phyloP scores from a whole-genome alignment of 257 asterid species.

The Plectranthus barbatus region DNA sequence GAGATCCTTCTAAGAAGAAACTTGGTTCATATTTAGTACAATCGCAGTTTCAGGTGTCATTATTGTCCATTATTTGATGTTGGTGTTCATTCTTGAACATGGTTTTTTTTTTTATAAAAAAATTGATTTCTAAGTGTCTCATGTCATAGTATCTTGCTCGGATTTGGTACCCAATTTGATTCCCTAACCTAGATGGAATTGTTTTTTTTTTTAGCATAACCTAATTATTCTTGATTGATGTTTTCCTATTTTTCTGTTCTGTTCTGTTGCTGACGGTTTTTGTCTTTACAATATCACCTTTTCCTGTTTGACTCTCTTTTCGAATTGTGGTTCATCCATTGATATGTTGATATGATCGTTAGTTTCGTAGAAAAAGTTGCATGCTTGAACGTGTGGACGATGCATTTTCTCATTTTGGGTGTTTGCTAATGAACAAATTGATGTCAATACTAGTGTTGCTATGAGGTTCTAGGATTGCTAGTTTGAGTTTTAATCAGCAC shows the following conservation, averaged over 20 bases:
- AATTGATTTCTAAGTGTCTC: not conserved
- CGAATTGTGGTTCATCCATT: too few species aligned
- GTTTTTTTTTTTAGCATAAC: not conserved
- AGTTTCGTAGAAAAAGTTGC: too few species aligned
- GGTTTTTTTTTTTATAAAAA: conserved; percentile 30
- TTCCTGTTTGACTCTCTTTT: too few species aligned
- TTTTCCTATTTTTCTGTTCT: not conserved
- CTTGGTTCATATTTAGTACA: conserved; percentile 77
- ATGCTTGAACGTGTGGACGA: too few species aligned
- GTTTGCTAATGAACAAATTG: not conserved
- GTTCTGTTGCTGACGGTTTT: not conserved
- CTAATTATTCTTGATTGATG: not conserved
- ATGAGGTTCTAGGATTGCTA: too few species aligned
- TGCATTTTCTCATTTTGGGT: not conserved
- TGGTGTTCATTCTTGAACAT: not conserved
- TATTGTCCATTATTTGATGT: conserved; percentile 20
- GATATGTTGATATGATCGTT: too few species aligned
- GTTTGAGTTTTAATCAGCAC: too few species aligned
- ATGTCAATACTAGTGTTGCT: not conserved
- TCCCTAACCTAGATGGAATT: not conserved
- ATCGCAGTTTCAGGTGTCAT: conserved; percentile 82
- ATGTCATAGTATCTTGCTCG: not conserved
- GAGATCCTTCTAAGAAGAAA: conserved; percentile 71
- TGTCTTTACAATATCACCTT: not conserved
- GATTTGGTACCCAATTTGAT: not conserved